These are phyloP conservation scores for Xylaria palmicola DNA, from an alignment of 495 filamentous ascomycete genomes.

Conservation along the genomic window DNA sequence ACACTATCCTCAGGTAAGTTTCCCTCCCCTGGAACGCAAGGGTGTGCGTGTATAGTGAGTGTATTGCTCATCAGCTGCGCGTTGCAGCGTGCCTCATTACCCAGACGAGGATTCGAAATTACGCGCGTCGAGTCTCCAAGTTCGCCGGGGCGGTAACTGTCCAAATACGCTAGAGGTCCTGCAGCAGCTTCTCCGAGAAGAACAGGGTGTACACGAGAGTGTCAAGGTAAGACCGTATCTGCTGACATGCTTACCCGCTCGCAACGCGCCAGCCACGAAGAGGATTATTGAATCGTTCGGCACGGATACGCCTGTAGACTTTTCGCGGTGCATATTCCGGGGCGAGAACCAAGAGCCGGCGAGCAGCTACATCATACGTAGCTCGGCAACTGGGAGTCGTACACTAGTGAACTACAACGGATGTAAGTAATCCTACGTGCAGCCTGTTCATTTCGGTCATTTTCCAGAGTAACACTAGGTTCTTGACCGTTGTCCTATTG, in stretches of 20 bases:
- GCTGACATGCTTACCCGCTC: constrained; percentile 40
- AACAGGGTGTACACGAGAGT: constrained; percentile 6
- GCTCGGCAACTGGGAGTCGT: constrained; percentile 55
- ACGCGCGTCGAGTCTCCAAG: constrained; percentile 56
- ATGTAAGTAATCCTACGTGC: constrained; percentile 26
- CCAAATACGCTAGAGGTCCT: constrained; percentile 70
- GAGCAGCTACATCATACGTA: constrained; percentile 71
- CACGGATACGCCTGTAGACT: constrained; percentile 40
- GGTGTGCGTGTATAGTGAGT: not conserved
- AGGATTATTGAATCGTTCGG: constrained; percentile 45
- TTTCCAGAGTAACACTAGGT: not conserved
- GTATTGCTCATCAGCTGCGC: constrained; percentile 16
- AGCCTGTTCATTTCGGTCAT: not conserved
- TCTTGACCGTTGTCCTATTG: constrained; percentile 50
- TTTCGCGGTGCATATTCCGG: constrained; percentile 60
- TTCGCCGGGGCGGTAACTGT: constrained; percentile 70
- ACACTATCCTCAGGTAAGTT: constrained; percentile 65
- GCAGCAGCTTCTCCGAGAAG: constrained; percentile 51
- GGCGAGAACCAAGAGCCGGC: constrained; percentile 55
- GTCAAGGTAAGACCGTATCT: constrained; percentile 34
- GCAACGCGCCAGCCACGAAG: constrained; percentile 31
- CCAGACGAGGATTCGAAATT: constrained; percentile 71
- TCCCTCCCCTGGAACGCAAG: constrained; percentile 16
- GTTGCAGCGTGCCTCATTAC: constrained; percentile 59
- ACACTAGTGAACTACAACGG: constrained; percentile 72